A percentile compares a stretch with the other conserved stretches of the same genome.
phyloP scores from a whole-genome alignment of 2,329 filamentous ascomycete genomes.

The Byssochlamys sp. region DNA sequence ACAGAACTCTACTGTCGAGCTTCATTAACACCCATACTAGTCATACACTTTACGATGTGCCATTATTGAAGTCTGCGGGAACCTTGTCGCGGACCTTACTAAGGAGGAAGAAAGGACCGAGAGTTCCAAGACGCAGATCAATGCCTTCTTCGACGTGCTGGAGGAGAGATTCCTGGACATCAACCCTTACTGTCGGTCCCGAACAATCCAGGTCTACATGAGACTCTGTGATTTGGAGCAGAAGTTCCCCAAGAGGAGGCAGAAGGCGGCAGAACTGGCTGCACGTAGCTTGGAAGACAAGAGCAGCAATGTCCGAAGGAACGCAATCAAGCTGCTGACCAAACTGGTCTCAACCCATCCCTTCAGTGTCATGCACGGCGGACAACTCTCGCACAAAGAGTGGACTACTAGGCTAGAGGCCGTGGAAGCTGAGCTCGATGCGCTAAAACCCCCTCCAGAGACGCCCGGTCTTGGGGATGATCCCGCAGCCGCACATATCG shows the following conservation, averaged over 20 bases:
- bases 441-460: constrained; percentile 67
- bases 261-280: constrained; percentile 77
- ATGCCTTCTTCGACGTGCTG: constrained; percentile 91
- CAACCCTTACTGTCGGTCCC: constrained; percentile 89
- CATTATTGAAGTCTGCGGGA: constrained; percentile 92
- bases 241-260: constrained; percentile 86
- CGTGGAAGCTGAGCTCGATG: constrained; percentile 71
- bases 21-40: constrained; percentile 29
- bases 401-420: constrained; percentile 75
- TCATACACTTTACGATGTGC: constrained; percentile 90
- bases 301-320: constrained; percentile 91
- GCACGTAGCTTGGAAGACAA: constrained; percentile 89
- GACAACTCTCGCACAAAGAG: constrained; percentile 71
- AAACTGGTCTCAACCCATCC: constrained; percentile 88
- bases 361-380: constrained; percentile 83
- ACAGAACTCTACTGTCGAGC: not conserved
- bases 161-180: constrained; percentile 93
- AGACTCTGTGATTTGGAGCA: constrained; percentile 89
- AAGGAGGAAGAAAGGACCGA: constrained; percentile 85
- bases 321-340: constrained; percentile 84
- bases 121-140: constrained; percentile 87
- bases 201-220: constrained; percentile 85
- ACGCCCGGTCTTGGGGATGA: constrained; percentile 62
- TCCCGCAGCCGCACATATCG: constrained; percentile 58
- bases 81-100: constrained; percentile 82